Conservation (phyloP, 2,329 filamentous ascomycete species). For the Pseudogymnoascus destructans region DNA sequence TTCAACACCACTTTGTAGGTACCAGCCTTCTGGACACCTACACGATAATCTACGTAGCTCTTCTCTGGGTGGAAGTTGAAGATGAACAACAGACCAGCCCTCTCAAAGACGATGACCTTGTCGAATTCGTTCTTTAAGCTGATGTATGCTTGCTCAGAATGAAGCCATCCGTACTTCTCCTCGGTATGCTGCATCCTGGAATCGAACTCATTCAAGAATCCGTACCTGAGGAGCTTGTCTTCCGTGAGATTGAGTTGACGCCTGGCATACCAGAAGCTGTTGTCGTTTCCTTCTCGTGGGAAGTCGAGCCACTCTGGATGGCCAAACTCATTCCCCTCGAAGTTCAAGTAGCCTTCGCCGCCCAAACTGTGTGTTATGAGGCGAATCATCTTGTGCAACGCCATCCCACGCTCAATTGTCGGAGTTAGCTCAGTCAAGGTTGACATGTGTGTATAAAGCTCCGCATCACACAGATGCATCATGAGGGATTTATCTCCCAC, state of each 20-base stretch:
- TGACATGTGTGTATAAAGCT: constrained; percentile 98
- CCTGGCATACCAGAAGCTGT: constrained; percentile 88
- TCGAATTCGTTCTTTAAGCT: constrained; percentile 87
- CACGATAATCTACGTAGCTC: constrained; percentile 84
- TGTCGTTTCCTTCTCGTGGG: constrained; percentile 80
- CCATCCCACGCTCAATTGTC: constrained; percentile 79
- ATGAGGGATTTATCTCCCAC: constrained; percentile 95
- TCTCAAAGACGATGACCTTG: constrained; percentile 92
- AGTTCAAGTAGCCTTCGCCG: constrained; percentile 95
- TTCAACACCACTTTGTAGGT: constrained; percentile 82
- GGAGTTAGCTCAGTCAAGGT: constrained; percentile 69
- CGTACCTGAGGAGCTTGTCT: constrained; percentile 73
- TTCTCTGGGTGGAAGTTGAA: constrained; percentile 88
- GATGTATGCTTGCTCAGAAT: constrained; percentile 74
- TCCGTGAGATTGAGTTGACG: constrained; percentile 89
- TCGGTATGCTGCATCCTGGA: constrained; percentile 79
- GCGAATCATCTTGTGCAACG: constrained; percentile 94
- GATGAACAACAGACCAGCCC: constrained; percentile 77
- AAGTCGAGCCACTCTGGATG: constrained; percentile 99
- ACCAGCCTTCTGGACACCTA: constrained; percentile 72
- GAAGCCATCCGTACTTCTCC: constrained; percentile 82
- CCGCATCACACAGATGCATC: constrained; percentile 95
- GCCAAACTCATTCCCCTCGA: constrained; percentile 97
- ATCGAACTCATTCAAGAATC: constrained; percentile 89
- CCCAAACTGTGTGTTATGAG: constrained; percentile 83